phyloP scores from a whole-genome alignment of 176 grass and related monocot genomes.

The Bromus sterilis region DNA sequence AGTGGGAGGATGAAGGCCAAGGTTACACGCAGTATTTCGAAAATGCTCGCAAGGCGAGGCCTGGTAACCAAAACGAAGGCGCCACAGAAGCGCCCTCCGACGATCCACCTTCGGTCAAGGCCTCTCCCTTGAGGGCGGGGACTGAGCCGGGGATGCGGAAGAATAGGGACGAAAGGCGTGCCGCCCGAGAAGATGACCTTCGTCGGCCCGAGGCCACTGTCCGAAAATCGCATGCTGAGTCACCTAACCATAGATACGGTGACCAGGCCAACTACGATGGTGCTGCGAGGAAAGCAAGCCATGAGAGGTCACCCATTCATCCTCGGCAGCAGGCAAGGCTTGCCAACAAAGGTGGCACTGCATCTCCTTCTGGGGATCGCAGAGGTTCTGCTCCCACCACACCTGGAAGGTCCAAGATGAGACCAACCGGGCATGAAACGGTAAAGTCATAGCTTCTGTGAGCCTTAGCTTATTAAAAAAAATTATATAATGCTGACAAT shows the following conservation, averaged over 20 bases:
- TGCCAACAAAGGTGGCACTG: conserved; percentile 41
- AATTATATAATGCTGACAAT: too few species aligned
- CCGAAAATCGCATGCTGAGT: conserved; percentile 25
- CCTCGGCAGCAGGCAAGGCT: conserved; percentile 40
- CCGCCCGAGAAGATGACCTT: conserved; percentile 40
- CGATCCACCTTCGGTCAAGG: conserved; percentile 16
- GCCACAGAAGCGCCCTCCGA: conserved; percentile 23
- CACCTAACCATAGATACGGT: conserved; percentile 35
- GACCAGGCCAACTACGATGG: conserved; percentile 12
- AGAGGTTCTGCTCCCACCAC: conserved; percentile 35
- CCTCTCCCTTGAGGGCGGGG: conserved; percentile 25
- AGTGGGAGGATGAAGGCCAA: conserved; percentile 47
- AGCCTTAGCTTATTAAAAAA: too few species aligned
- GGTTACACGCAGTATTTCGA: conserved; percentile 72
- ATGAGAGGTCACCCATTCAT: conserved; percentile 52
- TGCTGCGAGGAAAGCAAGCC: conserved; percentile 14
- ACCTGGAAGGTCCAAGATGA: conserved; percentile 47
- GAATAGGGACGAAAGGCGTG: conserved; percentile 34
- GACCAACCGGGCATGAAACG: conserved; percentile 49
- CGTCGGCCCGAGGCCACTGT: conserved; percentile 13
- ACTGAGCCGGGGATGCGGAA: conserved; percentile 18
- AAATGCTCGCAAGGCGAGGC: conserved; percentile 50
- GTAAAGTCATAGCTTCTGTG: conserved; percentile 13
- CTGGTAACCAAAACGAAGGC: conserved; percentile 34
- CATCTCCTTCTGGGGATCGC: conserved; percentile 53